These are phyloP conservation scores for Fusarium torulosum DNA, from an alignment of 2,329 filamentous ascomycete species.

Conservation along the genomic window DNA sequence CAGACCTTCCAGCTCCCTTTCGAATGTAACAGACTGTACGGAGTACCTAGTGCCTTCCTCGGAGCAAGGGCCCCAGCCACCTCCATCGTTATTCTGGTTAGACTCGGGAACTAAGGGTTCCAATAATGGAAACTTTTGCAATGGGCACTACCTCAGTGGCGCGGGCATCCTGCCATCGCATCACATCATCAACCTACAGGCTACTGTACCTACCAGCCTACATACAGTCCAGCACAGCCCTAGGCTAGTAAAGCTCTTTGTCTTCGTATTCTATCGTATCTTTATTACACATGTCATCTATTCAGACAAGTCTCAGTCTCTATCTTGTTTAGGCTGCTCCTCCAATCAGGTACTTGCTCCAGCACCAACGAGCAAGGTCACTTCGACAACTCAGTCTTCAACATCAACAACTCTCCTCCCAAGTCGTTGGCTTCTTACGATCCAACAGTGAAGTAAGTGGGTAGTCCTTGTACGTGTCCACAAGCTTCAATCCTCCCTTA, in stretches of 20 bases:
- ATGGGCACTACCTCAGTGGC: conserved; percentile 36
- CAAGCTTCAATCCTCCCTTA: conserved; percentile 61
- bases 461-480: conserved; percentile 39
- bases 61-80: conserved; percentile 30
- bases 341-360: not conserved
- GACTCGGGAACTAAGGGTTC: conserved; percentile 38
- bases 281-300: not conserved
- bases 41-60: conserved; percentile 4
- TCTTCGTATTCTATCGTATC: not conserved
- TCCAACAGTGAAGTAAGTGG: not conserved
- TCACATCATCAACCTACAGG: not conserved
- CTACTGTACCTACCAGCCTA: no score
- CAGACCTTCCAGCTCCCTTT: conserved; percentile 3
- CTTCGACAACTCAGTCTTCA: no score
- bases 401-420: not conserved
- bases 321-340: not conserved
- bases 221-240: not conserved
- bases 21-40: not conserved
- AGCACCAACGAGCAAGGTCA: not conserved
- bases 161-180: conserved; percentile 2
- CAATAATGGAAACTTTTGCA: conserved; percentile 41
- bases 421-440: not conserved
- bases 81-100: conserved; percentile 27
- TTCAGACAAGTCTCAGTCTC: not conserved
- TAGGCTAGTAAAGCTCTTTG: not conserved